These are phyloP conservation scores for Ajuga reptans DNA, from an alignment of 305 asterid species.

Conservation along the genomic window DNA sequence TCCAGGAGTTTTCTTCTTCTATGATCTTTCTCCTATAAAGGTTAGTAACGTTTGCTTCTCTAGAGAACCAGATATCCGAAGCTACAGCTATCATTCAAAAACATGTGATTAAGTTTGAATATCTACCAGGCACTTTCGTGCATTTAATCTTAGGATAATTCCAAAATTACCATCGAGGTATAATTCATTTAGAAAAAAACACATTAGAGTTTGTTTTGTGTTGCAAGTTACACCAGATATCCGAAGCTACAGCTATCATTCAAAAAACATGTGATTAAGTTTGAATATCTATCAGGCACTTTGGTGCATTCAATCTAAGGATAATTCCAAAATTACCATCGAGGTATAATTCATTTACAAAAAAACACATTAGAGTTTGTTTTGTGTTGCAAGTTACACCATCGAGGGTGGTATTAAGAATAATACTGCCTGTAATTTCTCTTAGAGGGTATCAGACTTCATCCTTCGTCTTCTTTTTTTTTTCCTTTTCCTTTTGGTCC, in stretches of 20 bases:
- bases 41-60: slow-evolving; percentile 30
- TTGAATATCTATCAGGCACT: neutral
- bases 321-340: neutral
- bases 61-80: neutral
- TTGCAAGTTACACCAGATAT: neutral
- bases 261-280: neutral
- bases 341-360: neutral
- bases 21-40: slow-evolving; percentile 94
- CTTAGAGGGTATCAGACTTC: neutral
- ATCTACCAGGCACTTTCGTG: neutral
- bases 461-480: neutral
- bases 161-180: neutral
- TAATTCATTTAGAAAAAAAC: neutral
- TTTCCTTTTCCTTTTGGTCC: neutral
- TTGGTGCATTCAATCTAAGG: neutral
- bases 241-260: neutral
- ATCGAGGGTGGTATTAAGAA: neutral
- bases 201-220: neutral
- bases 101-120: neutral
- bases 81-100: neutral
- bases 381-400: neutral
- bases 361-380: neutral
- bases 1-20: slow-evolving; percentile 90
- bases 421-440: neutral
- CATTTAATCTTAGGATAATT: neutral